Evolutionary conservation across 192 early-diverging fungal genomes (phyloP).

Genomic region (Geranomyces michiganensis): DNA sequence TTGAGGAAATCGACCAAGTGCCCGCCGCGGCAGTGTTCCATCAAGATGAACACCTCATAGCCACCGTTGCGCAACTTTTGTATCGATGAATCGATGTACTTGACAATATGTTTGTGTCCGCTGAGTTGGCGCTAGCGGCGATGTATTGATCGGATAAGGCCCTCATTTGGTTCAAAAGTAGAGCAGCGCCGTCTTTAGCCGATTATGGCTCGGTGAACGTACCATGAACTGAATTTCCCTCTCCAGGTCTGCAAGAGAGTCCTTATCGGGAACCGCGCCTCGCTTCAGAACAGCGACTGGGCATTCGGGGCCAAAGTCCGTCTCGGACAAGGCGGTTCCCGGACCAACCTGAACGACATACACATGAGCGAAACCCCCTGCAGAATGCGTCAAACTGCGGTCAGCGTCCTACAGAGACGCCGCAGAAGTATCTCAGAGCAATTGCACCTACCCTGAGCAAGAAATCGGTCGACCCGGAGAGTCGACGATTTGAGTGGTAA

Average conservation of each 20-base stretch:
- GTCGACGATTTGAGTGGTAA: constrained; percentile 58
- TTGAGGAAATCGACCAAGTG: constrained; percentile 87
- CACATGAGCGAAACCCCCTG: constrained; percentile 90
- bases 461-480: constrained; percentile 71
- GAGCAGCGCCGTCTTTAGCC: not conserved
- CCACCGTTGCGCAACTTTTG: constrained; percentile 58
- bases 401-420: not conserved
- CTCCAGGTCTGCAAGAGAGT: constrained; percentile 61
- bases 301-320: constrained; percentile 37
- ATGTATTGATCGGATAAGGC: not conserved
- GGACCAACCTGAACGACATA: constrained; percentile 69
- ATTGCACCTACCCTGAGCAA: constrained; percentile 67
- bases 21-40: constrained; percentile 90
- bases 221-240: constrained; percentile 83
- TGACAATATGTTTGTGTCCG: constrained; percentile 82
- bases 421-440: too few relatives aligned
- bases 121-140: constrained; percentile 61
- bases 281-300: constrained; percentile 78
- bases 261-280: constrained; percentile 71
- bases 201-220: constrained; percentile 7
- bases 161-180: not conserved
- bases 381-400: not conserved
- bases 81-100: constrained; percentile 71
- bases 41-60: constrained; percentile 84
- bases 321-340: not conserved